A percentile compares a stretch with the other conserved stretches of the same genome.
Conservation (phyloP, 176 grass and related monocot genomes). For the Dendrocalamus sinicus region DNA sequence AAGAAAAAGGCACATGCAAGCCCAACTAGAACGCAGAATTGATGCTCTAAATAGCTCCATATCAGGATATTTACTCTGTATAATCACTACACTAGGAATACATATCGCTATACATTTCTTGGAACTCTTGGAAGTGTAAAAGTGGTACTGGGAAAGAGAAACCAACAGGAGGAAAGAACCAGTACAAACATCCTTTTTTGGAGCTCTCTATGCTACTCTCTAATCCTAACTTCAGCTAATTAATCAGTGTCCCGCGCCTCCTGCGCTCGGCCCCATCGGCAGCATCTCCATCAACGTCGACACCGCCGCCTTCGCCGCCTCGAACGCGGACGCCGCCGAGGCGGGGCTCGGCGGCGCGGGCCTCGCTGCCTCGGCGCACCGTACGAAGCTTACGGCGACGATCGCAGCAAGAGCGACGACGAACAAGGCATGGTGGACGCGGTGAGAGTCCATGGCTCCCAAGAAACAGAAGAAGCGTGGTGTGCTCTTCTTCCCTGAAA, state of each 20-base stretch:
- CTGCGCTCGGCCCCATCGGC: slow-evolving; percentile 37
- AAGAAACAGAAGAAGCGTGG: not conserved
- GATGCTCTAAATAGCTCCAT: not conserved
- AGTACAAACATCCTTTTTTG: not conserved
- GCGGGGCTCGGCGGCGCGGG: slow-evolving; percentile 49
- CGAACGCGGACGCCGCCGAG: slow-evolving; percentile 29
- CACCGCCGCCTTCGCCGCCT: slow-evolving; percentile 9
- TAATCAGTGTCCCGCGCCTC: slow-evolving; percentile 56
- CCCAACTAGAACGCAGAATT: not conserved
- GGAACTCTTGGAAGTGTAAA: not conserved
- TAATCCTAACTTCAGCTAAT: not conserved
- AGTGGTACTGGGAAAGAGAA: too few species aligned
- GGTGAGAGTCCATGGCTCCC: slow-evolving; percentile 16
- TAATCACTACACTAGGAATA: not conserved
- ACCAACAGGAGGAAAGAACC: not conserved
- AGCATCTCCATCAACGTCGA: slow-evolving; percentile 57
- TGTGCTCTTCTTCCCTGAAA: not conserved
- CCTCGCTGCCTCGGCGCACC: slow-evolving; percentile 39
- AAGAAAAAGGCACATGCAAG: not conserved
- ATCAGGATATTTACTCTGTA: not conserved
- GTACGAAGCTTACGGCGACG: not conserved
- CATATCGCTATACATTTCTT: not conserved
- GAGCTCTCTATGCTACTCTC: not conserved
- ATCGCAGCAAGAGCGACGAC: not conserved
- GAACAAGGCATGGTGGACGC: not conserved